Conservation (phyloP, 1,139 yeast species). For the Geotrichum klebahnii region DNA sequence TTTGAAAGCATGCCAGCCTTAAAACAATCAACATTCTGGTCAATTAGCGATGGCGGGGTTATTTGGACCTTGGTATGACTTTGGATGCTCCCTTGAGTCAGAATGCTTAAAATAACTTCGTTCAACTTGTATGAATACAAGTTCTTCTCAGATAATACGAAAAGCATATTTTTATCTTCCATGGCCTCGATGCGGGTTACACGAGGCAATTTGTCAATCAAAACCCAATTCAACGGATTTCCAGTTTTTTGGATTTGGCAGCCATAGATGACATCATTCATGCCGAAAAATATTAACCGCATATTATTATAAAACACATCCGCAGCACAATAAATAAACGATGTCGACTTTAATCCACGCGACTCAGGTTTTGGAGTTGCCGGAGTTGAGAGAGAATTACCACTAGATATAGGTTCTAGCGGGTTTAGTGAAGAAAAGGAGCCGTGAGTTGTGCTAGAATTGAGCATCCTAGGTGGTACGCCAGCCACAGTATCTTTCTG, state of each 20-base stretch:
- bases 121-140: constrained; percentile 15
- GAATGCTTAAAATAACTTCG: constrained; percentile 11
- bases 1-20: constrained; percentile 15
- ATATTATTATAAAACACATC: constrained; percentile 12
- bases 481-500: constrained; percentile 9
- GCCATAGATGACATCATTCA: constrained; percentile 14
- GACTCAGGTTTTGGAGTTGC: background rate
- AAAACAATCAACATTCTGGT: constrained; percentile 19
- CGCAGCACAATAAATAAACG: constrained; percentile 14
- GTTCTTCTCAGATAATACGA: constrained; percentile 12
- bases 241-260: constrained; percentile 12
- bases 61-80: constrained; percentile 12
- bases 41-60: constrained; percentile 13
- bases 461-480: background rate
- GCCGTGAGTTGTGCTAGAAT: background rate
- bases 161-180: constrained; percentile 16
- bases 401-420: background rate
- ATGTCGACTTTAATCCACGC: constrained; percentile 4
- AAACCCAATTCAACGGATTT: constrained; percentile 17
- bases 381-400: background rate
- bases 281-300: constrained; percentile 16
- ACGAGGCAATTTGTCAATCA: constrained; percentile 3
- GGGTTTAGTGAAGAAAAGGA: background rate
- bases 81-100: constrained; percentile 13
- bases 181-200: constrained; percentile 20